These are phyloP conservation scores for Aspergillus fumigatus DNA, from an alignment of 2,329 filamentous ascomycete species.

Conservation along the genomic window DNA sequence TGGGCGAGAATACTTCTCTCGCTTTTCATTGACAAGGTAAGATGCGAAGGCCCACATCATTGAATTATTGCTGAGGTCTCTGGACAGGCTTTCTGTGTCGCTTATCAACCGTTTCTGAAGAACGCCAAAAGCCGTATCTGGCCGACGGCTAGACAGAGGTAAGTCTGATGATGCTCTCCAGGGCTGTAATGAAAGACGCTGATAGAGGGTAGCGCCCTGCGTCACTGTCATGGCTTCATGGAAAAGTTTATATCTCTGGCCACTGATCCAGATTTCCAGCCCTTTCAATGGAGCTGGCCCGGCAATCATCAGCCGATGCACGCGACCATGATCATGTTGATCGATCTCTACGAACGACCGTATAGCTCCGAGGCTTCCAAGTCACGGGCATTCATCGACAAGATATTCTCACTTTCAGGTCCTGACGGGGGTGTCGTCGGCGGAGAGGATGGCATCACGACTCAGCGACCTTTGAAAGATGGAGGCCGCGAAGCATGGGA, in stretches of 20 bases:
- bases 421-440: conserved; percentile 45
- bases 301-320: conserved; percentile 29
- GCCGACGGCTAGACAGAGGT: conserved; percentile 44
- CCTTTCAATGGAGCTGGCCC: conserved; percentile 48
- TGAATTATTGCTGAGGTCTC: conserved; percentile 7
- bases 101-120: conserved; percentile 47
- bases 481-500: conserved; percentile 47
- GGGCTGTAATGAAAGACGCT: not conserved
- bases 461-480: conserved; percentile 42
- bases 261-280: conserved; percentile 44
- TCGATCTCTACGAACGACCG: conserved; percentile 46
- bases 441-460: conserved; percentile 41
- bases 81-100: conserved; percentile 40
- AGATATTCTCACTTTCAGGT: conserved; percentile 42
- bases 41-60: not conserved
- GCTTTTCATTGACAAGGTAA: conserved; percentile 43
- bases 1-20: conserved; percentile 44
- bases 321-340: conserved; percentile 42
- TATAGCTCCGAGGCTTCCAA: conserved; percentile 41
- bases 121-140: conserved; percentile 46
- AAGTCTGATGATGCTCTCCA: conserved; percentile 1
- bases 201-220: conserved; percentile 35
- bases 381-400: conserved; percentile 44
- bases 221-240: conserved; percentile 46
- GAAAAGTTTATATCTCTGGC: conserved; percentile 46